Evolutionary conservation across 2,329 filamentous ascomycete genomes (phyloP), one percentile per base, ranked within the genome.

Genomic region (Atkinsonella hypoxylon): DNA sequence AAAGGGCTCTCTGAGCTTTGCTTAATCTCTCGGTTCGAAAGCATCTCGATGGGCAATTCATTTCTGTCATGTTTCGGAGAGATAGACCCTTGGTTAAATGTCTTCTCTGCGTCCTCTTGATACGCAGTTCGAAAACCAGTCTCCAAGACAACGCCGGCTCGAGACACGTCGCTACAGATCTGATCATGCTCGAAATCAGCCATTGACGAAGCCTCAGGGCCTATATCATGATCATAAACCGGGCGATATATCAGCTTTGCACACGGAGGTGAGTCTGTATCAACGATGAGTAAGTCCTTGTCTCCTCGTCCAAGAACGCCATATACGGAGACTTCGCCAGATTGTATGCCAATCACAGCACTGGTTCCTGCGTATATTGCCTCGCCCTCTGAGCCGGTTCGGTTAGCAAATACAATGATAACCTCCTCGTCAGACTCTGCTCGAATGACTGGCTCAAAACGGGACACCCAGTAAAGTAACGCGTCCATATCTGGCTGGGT

Each of bases 331-430:
- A 89, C 81, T 42, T 81, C 78, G 0, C 84, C 85, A 6, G 71
- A 65, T 10, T 78, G 71, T 31, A 91, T 77, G 3, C 81, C 80
- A 32, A 90, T 64, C 0, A 90, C 82, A 0, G 82, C 77, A 53
- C 83, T 89, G 0, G 83, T 89, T 0, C 87, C 87, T 0, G 86
- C 82, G 64, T 88, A 93, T 0, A 79, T 74, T 0, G 74, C 81
- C 0, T 81, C 75, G 5, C 72, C 77, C 57, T 91, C 87, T 1
- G 69, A 71, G 0, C 87, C 87, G 31, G 75, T 77, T 3, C 87
- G 74, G 61, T 93, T 91, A 43, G 79, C 81, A 55, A 89, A 76
- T 0, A 90, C 73, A 0, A 90, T 71, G 36, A 87, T 78, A 17
- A 85, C 74, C 51, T 87, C 83, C 0, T 78, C 74, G 0, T 70